Conservation (phyloP, 805 yeast genomes). For the Nakazawaea molendinolei region DNA sequence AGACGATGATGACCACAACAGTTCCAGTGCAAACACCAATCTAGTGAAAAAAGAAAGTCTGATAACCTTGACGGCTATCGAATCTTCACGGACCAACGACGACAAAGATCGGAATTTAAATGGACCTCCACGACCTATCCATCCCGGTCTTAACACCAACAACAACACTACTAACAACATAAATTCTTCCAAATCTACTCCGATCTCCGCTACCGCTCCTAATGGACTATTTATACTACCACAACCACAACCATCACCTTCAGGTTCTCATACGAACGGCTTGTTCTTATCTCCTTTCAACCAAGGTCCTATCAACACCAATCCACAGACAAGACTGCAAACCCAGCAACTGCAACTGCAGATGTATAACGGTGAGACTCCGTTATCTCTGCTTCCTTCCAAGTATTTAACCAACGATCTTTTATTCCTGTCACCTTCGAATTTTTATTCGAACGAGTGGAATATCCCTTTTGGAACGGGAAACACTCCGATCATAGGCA, state of each 20-base stretch:
- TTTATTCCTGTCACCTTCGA: conserved; percentile 76
- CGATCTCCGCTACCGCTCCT: conserved; percentile 22
- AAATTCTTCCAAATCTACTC: conserved; percentile 22
- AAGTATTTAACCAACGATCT: conserved; percentile 53
- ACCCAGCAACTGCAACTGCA: conserved; percentile 14
- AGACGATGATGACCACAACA: conserved; percentile 12
- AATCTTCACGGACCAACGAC: conserved; percentile 16
- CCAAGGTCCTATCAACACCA: conserved; percentile 19
- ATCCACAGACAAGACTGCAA: conserved; percentile 9
- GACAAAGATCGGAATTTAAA: no score
- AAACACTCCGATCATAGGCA: conserved; percentile 24
- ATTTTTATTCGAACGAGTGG: conserved; percentile 61
- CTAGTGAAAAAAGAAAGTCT: conserved; percentile 30
- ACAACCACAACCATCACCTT: conserved; percentile 26
- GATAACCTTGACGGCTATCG: conserved; percentile 37
- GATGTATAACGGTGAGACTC: conserved; percentile 49
- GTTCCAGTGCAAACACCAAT: conserved; percentile 21
- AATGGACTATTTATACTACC: conserved; percentile 22
- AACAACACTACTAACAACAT: conserved; percentile 8
- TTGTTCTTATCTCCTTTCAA: conserved; percentile 20
- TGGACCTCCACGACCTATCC: conserved; percentile 7
- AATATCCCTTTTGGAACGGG: conserved; percentile 37
- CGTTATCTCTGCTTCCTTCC: conserved; percentile 63
- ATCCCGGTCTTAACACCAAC: conserved; percentile 12
- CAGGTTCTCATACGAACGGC: conserved; percentile 18